A percentile compares a stretch with the other conserved stretches of the same genome.
Evolutionary conservation across 1,284 basidiomycete species (phyloP).

Genomic region (Tilletia indica): DNA sequence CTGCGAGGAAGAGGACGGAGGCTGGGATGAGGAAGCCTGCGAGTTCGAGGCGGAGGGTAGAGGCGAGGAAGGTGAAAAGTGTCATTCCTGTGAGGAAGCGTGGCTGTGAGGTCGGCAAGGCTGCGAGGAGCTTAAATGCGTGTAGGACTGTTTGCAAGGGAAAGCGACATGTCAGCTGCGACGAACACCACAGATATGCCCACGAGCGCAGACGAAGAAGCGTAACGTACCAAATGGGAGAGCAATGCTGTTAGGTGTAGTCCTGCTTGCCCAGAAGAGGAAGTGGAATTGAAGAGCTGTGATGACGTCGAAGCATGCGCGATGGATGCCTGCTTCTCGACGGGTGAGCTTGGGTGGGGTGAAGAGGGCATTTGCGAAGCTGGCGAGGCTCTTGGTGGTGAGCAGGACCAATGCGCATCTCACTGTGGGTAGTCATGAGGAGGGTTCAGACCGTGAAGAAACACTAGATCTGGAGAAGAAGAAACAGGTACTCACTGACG

Average conservation of each 20-base stretch:
- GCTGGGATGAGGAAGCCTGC: slow-evolving; percentile 54
- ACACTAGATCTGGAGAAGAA: neutral
- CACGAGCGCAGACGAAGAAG: slow-evolving; percentile 31
- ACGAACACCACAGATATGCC: neutral
- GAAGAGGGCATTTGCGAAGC: slow-evolving; percentile 66
- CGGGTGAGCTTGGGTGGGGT: slow-evolving; percentile 48
- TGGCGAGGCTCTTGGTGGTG: slow-evolving; percentile 68
- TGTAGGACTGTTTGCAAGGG: slow-evolving; percentile 63
- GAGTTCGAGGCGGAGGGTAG: slow-evolving; percentile 80
- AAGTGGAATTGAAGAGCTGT: slow-evolving; percentile 83
- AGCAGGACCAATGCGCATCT: slow-evolving; percentile 71
- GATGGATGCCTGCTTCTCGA: slow-evolving; percentile 3
- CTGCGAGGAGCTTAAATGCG: slow-evolving; percentile 64
- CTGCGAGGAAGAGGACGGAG: slow-evolving; percentile 22
- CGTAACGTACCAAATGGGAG: slow-evolving; percentile 61
- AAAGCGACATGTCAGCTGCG: neutral
- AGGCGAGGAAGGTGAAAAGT: slow-evolving; percentile 67
- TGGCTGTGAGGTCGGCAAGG: neutral
- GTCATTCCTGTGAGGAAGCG: slow-evolving; percentile 47
- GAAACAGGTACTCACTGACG: slow-evolving; percentile 60
- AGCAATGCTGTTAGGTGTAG: slow-evolving; percentile 90
- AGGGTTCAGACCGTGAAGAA: too few relatives aligned
- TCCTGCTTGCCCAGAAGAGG: slow-evolving; percentile 87
- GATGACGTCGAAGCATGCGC: slow-evolving; percentile 62
- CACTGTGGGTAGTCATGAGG: slow-evolving; percentile 59